Conservation (phyloP, 2,329 filamentous ascomycete genomes). For the Ambrosiella beaveri region DNA sequence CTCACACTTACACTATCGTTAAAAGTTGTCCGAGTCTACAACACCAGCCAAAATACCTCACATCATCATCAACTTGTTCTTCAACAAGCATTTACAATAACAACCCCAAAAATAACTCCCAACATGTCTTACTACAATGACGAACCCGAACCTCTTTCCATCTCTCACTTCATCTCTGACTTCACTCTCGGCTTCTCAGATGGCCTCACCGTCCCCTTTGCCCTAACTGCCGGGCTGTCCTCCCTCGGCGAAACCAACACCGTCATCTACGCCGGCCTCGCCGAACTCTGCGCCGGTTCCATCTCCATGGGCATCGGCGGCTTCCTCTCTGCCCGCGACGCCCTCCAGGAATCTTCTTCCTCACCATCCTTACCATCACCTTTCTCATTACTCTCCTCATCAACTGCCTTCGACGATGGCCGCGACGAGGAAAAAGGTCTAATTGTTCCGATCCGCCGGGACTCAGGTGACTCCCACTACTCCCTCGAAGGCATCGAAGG, state of each 20-base stretch:
- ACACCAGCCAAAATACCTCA: not conserved
- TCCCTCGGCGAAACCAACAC: conserved; percentile 42
- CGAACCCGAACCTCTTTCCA: not conserved
- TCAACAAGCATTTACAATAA: not conserved
- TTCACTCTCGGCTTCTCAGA: conserved; percentile 59
- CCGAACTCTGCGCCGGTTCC: conserved; percentile 52
- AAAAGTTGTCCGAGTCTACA: too few relatives aligned
- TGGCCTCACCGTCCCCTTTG: conserved; percentile 59
- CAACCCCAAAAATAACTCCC: not conserved
- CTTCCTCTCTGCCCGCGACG: conserved; percentile 41
- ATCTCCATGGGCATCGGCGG: conserved; percentile 61
- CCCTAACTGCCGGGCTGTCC: conserved; percentile 51
- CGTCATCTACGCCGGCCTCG: conserved; percentile 50
- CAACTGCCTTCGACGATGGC: not conserved
- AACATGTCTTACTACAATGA: not conserved
- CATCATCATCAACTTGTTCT: not conserved
- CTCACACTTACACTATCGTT: too few relatives aligned
- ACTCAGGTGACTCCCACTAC: not conserved
- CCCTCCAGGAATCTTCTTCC: conserved; percentile 13
- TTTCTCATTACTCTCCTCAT: not conserved
- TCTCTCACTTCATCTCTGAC: conserved; percentile 36
- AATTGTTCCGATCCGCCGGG: not conserved
- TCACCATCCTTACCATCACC: not conserved
- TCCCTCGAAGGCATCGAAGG: not conserved
- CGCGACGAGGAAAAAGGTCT: not conserved